Base-by-base conservation (phyloP, 2,329 filamentous ascomycete genomes). In the Aspergillus proliferans region DNA sequence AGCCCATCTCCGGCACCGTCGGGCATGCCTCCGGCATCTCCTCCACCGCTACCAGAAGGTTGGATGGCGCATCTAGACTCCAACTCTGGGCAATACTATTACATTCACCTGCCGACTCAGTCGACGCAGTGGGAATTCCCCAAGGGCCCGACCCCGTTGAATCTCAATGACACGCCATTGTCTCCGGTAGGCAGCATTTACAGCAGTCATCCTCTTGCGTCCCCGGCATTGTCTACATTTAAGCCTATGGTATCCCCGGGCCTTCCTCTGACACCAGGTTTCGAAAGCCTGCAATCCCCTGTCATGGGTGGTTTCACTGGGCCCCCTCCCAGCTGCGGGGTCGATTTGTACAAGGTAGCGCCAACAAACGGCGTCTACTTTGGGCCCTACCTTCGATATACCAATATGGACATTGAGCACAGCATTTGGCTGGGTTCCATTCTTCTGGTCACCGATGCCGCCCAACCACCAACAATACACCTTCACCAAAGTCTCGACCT, bases 41-140 rank as follows among this genome's bases (percentile, higher is more conserved):
- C 93, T 28, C 93, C 93, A 19, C 93, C 92, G 2, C 78, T 98
- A 14, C 93, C 93, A 5, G 93, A 98, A 72, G 93, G 93, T 30
- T 98, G 93, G 93, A 97, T 98, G 62, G 89, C 93, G 18, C 93
- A 97, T 67, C 78, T 97, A 4, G 93, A 98, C 66, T 87, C 89
- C 57, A 95, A 87, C 64, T 97, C 92, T 2, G 93, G 93, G 1
- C 92, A 97, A 65, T 98, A 97, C 70, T 98, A 98, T 69, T 98
- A 98, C 64, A 98, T 98, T 51, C 93, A 98, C 67, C 78, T 98
- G 26, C 87, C 91, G 1, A 91, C 88, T 0, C 93, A 97, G 65
- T 89, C 91, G 2, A 98, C 93, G 0, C 93, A 98, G 66, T 98
- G 93, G 93, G 93, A 98, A 63, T 97, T 97, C 58, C 93, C 93